Conservation (phyloP, 257 asterid genomes). For the Petunia secreta region DNA sequence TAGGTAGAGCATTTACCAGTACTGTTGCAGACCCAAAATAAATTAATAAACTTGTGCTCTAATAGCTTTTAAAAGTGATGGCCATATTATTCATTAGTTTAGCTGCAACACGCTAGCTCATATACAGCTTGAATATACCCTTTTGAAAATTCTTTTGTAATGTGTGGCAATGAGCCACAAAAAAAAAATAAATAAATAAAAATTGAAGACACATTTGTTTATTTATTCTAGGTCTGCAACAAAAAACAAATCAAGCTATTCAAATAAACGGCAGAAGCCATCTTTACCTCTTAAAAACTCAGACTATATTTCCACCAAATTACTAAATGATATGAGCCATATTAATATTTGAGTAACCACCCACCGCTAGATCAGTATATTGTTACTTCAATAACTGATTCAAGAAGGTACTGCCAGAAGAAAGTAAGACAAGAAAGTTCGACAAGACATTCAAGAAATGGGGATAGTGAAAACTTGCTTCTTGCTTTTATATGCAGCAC, state of each 20-base stretch:
- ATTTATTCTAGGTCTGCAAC: conserved; percentile 14
- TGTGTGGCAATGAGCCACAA: background rate
- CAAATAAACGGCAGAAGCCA: conserved; percentile 10
- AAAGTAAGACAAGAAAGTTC: background rate
- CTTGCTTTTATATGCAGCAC: conserved; percentile 2
- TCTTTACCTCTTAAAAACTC: background rate
- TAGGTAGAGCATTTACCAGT: too few species aligned
- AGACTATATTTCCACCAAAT: conserved; percentile 6
- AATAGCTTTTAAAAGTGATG: background rate
- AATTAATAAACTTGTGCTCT: too few species aligned
- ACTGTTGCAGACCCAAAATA: too few species aligned
- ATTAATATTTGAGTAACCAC: background rate
- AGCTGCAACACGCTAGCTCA: conserved; percentile 2
- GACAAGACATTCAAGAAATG: background rate
- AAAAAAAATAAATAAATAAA: background rate
- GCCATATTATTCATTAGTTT: background rate
- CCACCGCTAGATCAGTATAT: background rate
- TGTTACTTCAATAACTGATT: conserved; percentile 1
- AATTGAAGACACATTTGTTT: background rate
- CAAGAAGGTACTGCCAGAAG: conserved; percentile 1
- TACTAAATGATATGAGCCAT: background rate
- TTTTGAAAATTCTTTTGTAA: background rate
- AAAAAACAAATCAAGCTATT: background rate
- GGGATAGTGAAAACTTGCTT: background rate
- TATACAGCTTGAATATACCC: background rate